Evolutionary conservation across 2,329 filamentous ascomycete genomes (phyloP).

Genomic region (Apiospora malaysiana): DNA sequence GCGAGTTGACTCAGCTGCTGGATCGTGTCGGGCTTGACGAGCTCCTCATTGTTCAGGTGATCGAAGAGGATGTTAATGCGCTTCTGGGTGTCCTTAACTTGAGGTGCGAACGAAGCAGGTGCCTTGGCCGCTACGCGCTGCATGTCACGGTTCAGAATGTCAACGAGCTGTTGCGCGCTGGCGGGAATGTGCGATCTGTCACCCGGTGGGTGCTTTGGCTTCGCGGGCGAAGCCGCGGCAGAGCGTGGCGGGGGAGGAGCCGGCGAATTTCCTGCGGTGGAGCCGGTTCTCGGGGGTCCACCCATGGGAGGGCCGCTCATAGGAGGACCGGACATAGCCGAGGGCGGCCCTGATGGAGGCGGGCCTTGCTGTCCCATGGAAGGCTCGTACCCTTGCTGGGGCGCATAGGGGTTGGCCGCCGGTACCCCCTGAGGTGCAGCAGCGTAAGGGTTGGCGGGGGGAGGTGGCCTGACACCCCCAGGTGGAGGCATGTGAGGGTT

Average conservation of each 20-base stretch:
- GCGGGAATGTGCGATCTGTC: conserved; percentile 89
- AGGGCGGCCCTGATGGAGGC: conserved; percentile 43
- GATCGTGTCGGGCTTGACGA: conserved; percentile 81
- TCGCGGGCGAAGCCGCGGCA: conserved; percentile 55
- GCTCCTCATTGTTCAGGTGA: conserved; percentile 93
- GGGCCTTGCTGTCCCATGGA: conserved; percentile 46
- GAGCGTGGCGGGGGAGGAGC: conserved; percentile 55
- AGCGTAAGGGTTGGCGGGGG: conserved; percentile 50
- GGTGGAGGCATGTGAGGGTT: conserved; percentile 38
- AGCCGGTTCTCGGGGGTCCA: conserved; percentile 46
- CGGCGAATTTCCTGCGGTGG: conserved; percentile 37
- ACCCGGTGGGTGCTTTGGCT: conserved; percentile 76
- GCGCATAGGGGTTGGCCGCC: conserved; percentile 65
- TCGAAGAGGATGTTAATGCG: conserved; percentile 93
- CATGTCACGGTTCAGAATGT: conserved; percentile 84
- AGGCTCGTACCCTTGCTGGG: conserved; percentile 54
- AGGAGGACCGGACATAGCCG: conserved; percentile 44
- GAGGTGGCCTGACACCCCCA: conserved; percentile 52
- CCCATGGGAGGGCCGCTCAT: conserved; percentile 49
- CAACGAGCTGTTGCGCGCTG: conserved; percentile 77
- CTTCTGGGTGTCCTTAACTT: conserved; percentile 94
- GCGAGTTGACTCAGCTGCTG: conserved; percentile 69
- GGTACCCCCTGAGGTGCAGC: conserved; percentile 53
- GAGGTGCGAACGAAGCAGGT: conserved; percentile 82
- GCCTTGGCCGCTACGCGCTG: conserved; percentile 86